These are phyloP conservation scores for Thalassiosira exigua DNA, from an alignment of 352 stramenopile genomes.

Conservation along the genomic window DNA sequence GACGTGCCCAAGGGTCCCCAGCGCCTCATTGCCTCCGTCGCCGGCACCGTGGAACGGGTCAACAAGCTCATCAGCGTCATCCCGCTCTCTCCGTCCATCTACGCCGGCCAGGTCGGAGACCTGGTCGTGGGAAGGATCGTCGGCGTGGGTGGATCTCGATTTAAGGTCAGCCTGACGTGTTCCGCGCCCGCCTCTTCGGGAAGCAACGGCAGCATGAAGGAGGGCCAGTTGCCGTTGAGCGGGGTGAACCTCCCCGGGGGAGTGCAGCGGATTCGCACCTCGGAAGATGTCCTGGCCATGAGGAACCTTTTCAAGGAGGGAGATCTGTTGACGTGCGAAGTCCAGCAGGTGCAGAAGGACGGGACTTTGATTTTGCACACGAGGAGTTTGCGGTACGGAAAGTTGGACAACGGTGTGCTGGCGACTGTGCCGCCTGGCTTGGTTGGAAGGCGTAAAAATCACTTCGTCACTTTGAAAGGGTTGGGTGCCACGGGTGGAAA, in stretches of 20 bases:
- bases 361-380: slow-evolving; percentile 94
- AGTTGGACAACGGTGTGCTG: slow-evolving; percentile 94
- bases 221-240: slow-evolving; percentile 90
- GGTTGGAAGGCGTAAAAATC: slow-evolving; percentile 93
- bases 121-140: slow-evolving; percentile 95
- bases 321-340: slow-evolving; percentile 94
- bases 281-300: slow-evolving; percentile 97
- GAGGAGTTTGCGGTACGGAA: slow-evolving; percentile 93
- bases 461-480: slow-evolving; percentile 90
- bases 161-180: slow-evolving; percentile 88
- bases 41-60: slow-evolving; percentile 93
- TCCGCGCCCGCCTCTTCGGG: slow-evolving; percentile 33
- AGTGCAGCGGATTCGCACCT: slow-evolving; percentile 94
- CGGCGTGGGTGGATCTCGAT: slow-evolving; percentile 92
- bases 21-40: slow-evolving; percentile 90
- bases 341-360: slow-evolving; percentile 87
- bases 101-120: slow-evolving; percentile 95
- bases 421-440: slow-evolving; percentile 89
- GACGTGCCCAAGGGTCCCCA: slow-evolving; percentile 40
- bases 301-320: slow-evolving; percentile 93
- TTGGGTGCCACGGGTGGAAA: slow-evolving; percentile 51
- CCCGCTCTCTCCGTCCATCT: slow-evolving; percentile 86
- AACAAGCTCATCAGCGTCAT: slow-evolving; percentile 96
- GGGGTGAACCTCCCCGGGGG: slow-evolving; percentile 95
- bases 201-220: slow-evolving; percentile 57